Percentiles rank a stretch among this genome's conserved stretches.
phyloP scores from a whole-genome alignment of 164 flowering plant species.

The Malania oleifera region DNA sequence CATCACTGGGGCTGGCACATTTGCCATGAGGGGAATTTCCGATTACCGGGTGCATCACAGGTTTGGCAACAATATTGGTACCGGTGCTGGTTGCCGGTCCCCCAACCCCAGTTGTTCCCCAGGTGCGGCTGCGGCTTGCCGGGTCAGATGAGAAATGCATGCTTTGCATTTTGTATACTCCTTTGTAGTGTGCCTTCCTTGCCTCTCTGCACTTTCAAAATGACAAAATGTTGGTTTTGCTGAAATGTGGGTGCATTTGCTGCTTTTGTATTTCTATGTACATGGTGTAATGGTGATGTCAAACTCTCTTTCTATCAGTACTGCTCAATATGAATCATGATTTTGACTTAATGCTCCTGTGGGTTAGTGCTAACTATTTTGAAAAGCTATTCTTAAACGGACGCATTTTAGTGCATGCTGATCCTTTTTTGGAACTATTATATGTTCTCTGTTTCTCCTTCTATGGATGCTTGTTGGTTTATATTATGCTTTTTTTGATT shows the following conservation, averaged over 20 bases:
- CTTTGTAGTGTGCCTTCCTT: conserved; percentile 17
- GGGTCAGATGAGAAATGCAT: conserved; percentile 58
- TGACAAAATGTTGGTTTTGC: conserved; percentile 12
- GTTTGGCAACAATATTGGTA: conserved; percentile 41
- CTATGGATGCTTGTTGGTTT: too few relatives aligned
- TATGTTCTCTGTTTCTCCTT: too few relatives aligned
- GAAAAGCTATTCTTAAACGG: too few relatives aligned
- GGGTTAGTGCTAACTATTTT: not conserved
- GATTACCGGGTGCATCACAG: conserved; percentile 45
- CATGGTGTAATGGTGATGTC: conserved; percentile 8
- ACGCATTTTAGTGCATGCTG: too few relatives aligned
- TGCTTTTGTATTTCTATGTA: conserved; percentile 11
- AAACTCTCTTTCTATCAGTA: conserved; percentile 1
- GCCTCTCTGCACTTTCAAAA: conserved; percentile 1
- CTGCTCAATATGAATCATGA: too few relatives aligned
- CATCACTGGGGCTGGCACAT: conserved; percentile 17
- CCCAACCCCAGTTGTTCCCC: conserved; percentile 71
- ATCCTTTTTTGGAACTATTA: too few relatives aligned
- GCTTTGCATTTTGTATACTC: conserved; percentile 15
- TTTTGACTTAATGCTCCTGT: conserved; percentile 8
- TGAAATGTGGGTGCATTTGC: conserved; percentile 12
- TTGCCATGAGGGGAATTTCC: conserved; percentile 41
- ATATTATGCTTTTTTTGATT: too few relatives aligned
- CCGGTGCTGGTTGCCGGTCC: conserved; percentile 54
- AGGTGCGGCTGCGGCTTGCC: conserved; percentile 66